A percentile compares a stretch with the other conserved stretches of the same genome.
Evolutionary conservation across 2,329 filamentous ascomycete genomes (phyloP).

Genomic region (Verruconis gallopava): DNA sequence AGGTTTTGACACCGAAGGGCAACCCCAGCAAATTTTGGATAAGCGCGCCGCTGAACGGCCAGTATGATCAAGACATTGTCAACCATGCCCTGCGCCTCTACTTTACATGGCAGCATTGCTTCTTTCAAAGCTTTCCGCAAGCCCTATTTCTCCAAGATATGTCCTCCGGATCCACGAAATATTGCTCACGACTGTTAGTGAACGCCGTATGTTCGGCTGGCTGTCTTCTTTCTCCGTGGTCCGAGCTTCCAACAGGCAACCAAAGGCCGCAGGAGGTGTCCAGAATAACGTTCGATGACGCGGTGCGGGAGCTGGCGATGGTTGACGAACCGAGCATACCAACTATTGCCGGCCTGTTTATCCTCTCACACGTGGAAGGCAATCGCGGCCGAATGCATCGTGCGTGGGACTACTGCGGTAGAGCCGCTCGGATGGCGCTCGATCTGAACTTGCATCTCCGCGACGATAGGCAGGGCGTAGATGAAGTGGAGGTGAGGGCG

Average conservation of each 20-base stretch:
- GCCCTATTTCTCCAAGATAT: slow-evolving; percentile 59
- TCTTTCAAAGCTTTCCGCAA: slow-evolving; percentile 59
- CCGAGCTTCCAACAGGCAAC: slow-evolving; percentile 49
- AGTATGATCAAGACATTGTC: slow-evolving; percentile 45
- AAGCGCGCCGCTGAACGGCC: no score
- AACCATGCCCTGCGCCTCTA: slow-evolving; percentile 53
- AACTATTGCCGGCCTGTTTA: slow-evolving; percentile 60
- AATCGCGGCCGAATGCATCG: slow-evolving; percentile 60
- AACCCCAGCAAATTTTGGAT: no score
- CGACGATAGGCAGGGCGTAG: slow-evolving; percentile 20
- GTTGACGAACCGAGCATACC: slow-evolving; percentile 48
- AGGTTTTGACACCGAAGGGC: no score
- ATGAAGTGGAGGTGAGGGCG: slow-evolving; percentile 20
- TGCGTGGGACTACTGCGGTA: slow-evolving; percentile 59
- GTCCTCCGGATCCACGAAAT: slow-evolving; percentile 44
- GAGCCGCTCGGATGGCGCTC: slow-evolving; percentile 58
- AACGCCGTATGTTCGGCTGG: slow-evolving; percentile 54
- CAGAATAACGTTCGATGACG: slow-evolving; percentile 63
- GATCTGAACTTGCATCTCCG: slow-evolving; percentile 55
- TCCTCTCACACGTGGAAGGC: slow-evolving; percentile 64
- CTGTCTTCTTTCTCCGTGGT: slow-evolving; percentile 55
- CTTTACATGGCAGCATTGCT: slow-evolving; percentile 60
- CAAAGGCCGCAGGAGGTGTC: slow-evolving; percentile 52
- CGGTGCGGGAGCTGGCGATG: slow-evolving; percentile 45
- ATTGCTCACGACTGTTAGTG: slow-evolving; percentile 54